phyloP scores from a whole-genome alignment of 768 basidiomycete species.

The Mycena crocata region DNA sequence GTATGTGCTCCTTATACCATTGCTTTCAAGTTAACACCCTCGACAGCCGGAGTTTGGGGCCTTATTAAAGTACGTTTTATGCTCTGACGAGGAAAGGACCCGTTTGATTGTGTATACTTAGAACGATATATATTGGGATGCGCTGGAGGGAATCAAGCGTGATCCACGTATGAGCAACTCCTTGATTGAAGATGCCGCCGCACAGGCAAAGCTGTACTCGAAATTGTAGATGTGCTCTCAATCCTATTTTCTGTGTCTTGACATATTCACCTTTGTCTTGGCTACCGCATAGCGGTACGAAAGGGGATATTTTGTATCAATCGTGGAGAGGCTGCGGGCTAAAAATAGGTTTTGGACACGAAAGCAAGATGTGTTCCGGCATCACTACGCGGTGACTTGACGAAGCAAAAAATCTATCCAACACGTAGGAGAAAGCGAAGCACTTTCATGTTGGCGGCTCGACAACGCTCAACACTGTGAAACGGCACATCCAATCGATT shows the following conservation, averaged over 20 bases:
- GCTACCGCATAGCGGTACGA: neutral
- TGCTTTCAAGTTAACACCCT: neutral
- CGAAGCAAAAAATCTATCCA: too few relatives aligned
- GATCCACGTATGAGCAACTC: slow-evolving; percentile 51
- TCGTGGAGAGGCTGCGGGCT: neutral
- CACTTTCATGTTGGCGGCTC: too few relatives aligned
- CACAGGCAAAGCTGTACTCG: slow-evolving; percentile 57
- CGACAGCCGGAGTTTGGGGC: slow-evolving; percentile 71
- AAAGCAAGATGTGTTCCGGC: neutral
- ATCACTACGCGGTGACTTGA: too few relatives aligned
- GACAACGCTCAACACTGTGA: too few relatives aligned
- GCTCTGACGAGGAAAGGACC: neutral
- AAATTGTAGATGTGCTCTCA: neutral
- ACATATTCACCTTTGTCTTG: neutral
- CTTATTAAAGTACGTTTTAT: slow-evolving; percentile 67
- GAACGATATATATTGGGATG: slow-evolving; percentile 68
- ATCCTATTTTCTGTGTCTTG: too few relatives aligned
- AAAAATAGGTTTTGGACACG: neutral
- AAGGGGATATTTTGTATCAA: neutral
- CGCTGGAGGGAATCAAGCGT: slow-evolving; percentile 56
- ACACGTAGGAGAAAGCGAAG: too few relatives aligned
- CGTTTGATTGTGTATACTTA: slow-evolving; percentile 39
- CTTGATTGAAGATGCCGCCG: slow-evolving; percentile 61
- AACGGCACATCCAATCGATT: too few relatives aligned
- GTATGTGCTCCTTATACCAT: slow-evolving; percentile 4